Base-by-base conservation (phyloP, 129 eudicot genomes). In the Arctium lappa region DNA sequence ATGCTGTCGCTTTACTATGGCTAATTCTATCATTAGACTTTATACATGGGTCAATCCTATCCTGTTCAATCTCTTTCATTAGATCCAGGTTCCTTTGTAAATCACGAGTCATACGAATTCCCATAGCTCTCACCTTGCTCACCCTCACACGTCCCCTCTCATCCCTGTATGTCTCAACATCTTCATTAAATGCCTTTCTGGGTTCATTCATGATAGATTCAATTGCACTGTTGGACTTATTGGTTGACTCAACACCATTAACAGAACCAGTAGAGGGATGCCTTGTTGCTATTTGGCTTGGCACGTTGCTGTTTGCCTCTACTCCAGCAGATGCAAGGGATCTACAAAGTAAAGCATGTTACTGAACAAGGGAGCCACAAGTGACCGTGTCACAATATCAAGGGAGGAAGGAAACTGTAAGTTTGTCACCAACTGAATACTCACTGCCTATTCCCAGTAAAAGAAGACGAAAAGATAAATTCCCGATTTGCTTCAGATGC, bases 81-180 rank as follows among this genome's bases (percentile, higher is more conserved):
- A 95, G 80, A 83, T 95, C 99, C 74, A 95, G 80, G 72, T 95
- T 95, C 75, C 97, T 93, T 79, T 92, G 99, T 74, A 95, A 72
- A 86, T 95, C 99, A 69, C 99, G 97, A 75, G 99, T 95, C 99
- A 95, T 93, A 15, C 90, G 93, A 77, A 95, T 88, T 71, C 99
- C 97, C 91, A 93, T 88, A 83, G 97, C 99, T 83, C 91, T 92
- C 83, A 88, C 88, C 82, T 92, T 91, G 83, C 90, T 92, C 73
- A 92, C 88, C 68, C 97, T 91, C 77, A 84, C 79, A 72, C 86
- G 93, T 4, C 97, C 98, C 76, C 88, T 91, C 83, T 95, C 99
- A 93, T 95, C 99, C 73, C 78, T 72, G 83, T 91, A 95, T 48
- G 94, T 95, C 84, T 91, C 94, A 7, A 95, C 89, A 81, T 86